Base-by-base conservation (phyloP, 345 rosid species). In the Salix exigua region DNA sequence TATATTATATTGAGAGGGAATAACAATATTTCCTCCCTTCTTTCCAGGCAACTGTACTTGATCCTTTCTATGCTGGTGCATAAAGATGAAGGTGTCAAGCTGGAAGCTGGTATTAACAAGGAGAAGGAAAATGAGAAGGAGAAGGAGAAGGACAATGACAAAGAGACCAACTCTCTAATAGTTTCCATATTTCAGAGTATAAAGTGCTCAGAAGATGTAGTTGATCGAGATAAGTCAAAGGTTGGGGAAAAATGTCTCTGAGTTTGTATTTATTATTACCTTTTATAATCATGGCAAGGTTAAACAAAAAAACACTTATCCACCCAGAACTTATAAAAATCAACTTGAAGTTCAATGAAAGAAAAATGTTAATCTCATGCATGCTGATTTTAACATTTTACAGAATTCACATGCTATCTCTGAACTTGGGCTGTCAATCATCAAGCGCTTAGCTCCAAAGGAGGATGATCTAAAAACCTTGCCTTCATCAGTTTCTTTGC, bases 381-480 rank as follows among this genome's bases (percentile, higher is more conserved):
- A 3, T 75, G 58, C 69, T 51, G 72, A 73, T 76, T 70, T 76
- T 81, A 72, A 38, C 44, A 70, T 86, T 77, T 33, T 68, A 71
- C 98, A 96, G 99, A 96, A 88, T 77, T 92, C 97, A 26, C 89
- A 90, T 81, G 98, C 97, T 76, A 85, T 96, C 71, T 89, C 91
- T 86, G 99, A 91, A 79, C 92, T 96, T 77, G 99, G 99, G 79
- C 81, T 95, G 82, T 85, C 89, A 58, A 85, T 91, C 55, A 82
- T 79, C 80, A 90, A 88, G 85, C 86, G 78, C 81, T 82, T 93
- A 66, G 80, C 81, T 77, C 85, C 66, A 74, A 88, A 84, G 83
- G 94, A 85, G 62, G 81, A 77, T 26, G 86, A 81, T 74, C 60
- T 85, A 13, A 86, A 87, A 82, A 88, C 68, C 76, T 72, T 55